These are phyloP conservation scores for Trichosporon sp. DNA, from an alignment of 1,284 basidiomycete species.

Conservation along the genomic window DNA sequence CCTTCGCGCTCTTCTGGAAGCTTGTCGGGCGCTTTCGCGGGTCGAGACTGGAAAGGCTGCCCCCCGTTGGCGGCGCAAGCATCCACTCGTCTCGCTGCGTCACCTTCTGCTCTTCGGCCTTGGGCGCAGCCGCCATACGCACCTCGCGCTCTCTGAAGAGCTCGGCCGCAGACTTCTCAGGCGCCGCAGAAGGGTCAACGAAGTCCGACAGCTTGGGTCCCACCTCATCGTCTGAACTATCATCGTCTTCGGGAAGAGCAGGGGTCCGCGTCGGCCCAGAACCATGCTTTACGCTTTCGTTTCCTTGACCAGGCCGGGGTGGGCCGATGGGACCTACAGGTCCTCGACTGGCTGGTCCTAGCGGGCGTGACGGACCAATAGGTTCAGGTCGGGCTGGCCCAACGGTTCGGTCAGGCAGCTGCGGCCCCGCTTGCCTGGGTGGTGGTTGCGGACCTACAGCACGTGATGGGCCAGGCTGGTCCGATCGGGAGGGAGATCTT, in stretches of 20 bases:
- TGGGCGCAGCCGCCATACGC: conserved; percentile 23
- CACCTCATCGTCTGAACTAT: conserved; percentile 29
- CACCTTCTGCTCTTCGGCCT: not conserved
- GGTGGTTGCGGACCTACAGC: not conserved
- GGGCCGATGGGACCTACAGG: not conserved
- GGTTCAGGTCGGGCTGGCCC: not conserved
- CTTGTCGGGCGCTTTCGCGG: conserved; percentile 62
- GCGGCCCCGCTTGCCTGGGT: not conserved
- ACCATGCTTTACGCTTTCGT: not conserved
- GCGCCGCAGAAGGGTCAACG: not conserved
- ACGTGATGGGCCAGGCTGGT: not conserved
- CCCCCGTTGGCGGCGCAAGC: conserved; percentile 77
- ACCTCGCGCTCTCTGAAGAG: conserved; percentile 72
- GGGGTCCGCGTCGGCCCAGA: not conserved
- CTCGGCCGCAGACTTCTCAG: conserved; percentile 54
- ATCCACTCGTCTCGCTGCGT: conserved; percentile 77
- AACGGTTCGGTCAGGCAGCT: not conserved
- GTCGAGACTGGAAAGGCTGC: conserved; percentile 56
- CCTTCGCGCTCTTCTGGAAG: conserved; percentile 39
- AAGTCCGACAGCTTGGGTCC: conserved; percentile 20
- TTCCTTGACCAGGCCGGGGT: not conserved
- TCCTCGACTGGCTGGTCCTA: not conserved
- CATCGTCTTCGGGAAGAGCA: conserved; percentile 2
- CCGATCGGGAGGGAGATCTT: not conserved
- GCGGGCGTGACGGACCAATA: not conserved